Evolutionary conservation across 192 early-diverging fungal species (phyloP).

Genomic region (Coemansia sp.): DNA sequence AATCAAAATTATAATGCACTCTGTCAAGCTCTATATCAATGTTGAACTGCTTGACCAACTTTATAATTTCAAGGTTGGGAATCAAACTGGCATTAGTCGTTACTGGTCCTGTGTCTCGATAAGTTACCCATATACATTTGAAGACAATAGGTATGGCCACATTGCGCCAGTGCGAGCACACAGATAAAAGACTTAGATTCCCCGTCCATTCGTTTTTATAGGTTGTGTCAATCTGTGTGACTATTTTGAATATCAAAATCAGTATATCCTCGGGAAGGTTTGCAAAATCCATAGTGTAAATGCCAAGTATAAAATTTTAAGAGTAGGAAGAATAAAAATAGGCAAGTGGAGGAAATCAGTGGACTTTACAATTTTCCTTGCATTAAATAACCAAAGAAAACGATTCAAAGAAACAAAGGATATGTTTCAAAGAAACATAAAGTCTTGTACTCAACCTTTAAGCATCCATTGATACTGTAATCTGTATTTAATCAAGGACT

Average conservation of each 20-base stretch:
- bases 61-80: background rate
- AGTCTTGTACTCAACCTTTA: too few relatives aligned
- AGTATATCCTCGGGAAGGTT: background rate
- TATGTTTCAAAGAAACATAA: too few relatives aligned
- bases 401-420: too few relatives aligned
- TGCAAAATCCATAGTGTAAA: background rate
- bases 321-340: too few relatives aligned
- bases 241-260: background rate
- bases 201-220: background rate
- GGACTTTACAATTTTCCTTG: too few relatives aligned
- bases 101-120: background rate
- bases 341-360: too few relatives aligned
- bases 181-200: background rate
- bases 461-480: too few relatives aligned
- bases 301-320: too few relatives aligned
- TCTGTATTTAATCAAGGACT: too few relatives aligned
- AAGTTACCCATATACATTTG: background rate
- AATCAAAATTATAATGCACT: background rate
- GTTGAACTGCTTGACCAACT: background rate
- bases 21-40: background rate
- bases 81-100: background rate
- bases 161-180: background rate
- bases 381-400: too few relatives aligned
- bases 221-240: background rate
- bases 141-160: background rate